A percentile compares a stretch with the other conserved stretches of the same genome.
Conservation (phyloP, 305 asterid species). For the Rubia peregrina region DNA sequence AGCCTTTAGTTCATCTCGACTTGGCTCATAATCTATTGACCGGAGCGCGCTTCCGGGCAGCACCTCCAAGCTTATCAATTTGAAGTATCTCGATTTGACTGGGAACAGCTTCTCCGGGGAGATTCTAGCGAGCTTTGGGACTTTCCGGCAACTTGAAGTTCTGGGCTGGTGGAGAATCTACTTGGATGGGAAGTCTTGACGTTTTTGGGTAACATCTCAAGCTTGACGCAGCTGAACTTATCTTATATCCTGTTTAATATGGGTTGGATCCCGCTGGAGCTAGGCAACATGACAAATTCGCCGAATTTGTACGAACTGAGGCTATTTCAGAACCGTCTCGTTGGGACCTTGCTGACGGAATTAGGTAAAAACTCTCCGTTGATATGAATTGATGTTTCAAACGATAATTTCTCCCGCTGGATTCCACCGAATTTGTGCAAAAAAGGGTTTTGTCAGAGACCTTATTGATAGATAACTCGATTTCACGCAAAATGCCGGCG, state of each 20-base stretch:
- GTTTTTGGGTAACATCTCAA: constrained; percentile 59
- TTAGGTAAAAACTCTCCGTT: constrained; percentile 72
- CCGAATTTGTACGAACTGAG: constrained; percentile 74
- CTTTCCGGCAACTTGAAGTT: constrained; percentile 65
- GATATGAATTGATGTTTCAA: constrained; percentile 73
- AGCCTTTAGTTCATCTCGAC: constrained; percentile 60
- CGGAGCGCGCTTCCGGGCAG: constrained; percentile 48
- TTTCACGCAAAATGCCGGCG: constrained; percentile 67
- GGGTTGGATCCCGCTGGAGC: constrained; percentile 76
- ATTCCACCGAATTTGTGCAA: constrained; percentile 57
- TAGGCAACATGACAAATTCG: constrained; percentile 67
- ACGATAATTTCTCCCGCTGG: constrained; percentile 56
- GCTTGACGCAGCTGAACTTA: constrained; percentile 71
- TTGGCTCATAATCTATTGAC: constrained; percentile 67
- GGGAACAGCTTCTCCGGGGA: constrained; percentile 86
- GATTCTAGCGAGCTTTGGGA: constrained; percentile 64
- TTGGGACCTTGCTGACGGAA: constrained; percentile 55
- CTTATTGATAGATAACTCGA: constrained; percentile 50
- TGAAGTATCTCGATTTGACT: constrained; percentile 64
- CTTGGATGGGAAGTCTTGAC: constrained; percentile 65
- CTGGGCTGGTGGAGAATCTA: constrained; percentile 71
- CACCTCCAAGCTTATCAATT: constrained; percentile 46
- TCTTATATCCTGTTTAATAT: constrained; percentile 74
- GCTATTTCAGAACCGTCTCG: constrained; percentile 60
- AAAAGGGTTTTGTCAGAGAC: constrained; percentile 57